phyloP scores from a whole-genome alignment of 2,329 filamentous ascomycete species.

The Colletotrichum tofieldiae region DNA sequence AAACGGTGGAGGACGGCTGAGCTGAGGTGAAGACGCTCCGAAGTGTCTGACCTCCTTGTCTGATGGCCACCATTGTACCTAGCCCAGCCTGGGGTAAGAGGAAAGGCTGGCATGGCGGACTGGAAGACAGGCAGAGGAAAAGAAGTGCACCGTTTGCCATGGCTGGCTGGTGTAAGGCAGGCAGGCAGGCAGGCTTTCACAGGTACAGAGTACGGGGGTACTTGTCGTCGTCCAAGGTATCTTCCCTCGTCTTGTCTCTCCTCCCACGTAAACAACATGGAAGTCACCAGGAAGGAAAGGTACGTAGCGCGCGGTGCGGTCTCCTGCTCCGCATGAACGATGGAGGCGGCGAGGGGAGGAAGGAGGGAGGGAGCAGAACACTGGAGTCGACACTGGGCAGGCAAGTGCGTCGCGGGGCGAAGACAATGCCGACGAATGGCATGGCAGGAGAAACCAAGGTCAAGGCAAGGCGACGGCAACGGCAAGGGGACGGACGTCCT shows the following conservation, averaged over 20 bases:
- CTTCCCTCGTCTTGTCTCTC: neutral
- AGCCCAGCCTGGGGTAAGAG: neutral
- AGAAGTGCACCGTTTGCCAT: neutral
- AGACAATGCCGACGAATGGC: conserved; percentile 22
- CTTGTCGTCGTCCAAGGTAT: neutral
- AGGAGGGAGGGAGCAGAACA: conserved; percentile 11
- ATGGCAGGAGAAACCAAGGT: conserved; percentile 12
- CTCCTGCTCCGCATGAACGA: conserved; percentile 35
- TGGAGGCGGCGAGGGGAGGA: conserved; percentile 21
- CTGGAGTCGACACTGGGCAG: conserved; percentile 13
- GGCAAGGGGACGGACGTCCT: neutral
- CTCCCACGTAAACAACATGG: neutral
- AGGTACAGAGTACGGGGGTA: neutral
- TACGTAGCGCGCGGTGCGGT: conserved; percentile 6
- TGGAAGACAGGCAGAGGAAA: neutral
- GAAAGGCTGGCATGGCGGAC: neutral
- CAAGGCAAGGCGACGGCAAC: conserved; percentile 19
- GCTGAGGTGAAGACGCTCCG: neutral
- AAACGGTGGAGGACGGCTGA: conserved; percentile 19
- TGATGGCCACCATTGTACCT: neutral
- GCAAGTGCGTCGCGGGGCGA: conserved; percentile 18
- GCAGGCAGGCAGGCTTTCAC: too few relatives aligned
- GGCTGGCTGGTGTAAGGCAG: conserved; percentile 1
- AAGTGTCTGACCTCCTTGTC: conserved; percentile 11
- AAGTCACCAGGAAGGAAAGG: neutral